Evolutionary conservation across 2,329 filamentous ascomycete genomes (phyloP), one percentile per base, ranked within the genome.

Genomic region (Beauveria sp.): DNA sequence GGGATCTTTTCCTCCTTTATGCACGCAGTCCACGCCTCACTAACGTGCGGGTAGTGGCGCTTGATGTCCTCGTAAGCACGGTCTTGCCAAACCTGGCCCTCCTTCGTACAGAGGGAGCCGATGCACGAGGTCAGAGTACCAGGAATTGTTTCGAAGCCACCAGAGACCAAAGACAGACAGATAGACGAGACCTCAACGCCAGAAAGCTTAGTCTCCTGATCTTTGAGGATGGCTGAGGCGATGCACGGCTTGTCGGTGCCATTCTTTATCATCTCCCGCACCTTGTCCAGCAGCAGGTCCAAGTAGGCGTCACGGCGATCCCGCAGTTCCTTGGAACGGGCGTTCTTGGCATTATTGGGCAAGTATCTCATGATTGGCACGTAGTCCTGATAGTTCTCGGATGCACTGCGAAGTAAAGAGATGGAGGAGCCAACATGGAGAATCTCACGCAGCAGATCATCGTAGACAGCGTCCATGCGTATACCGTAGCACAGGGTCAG

Each of bases 401-500:
- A 80, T 0, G 80, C 79, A 59, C 75, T 79, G 5, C 80, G 74
- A 2, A 83, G 68, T 1, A 82, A 71, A 2, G 74, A 43, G 16
- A 43, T 43, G 18, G 40, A 16, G 14, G 40, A 43, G 18, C 40
- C 40, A 43, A 78, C 53, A 83, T 83, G 0, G 79, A 79, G 80
- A 83, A 83, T 1, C 80, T 76, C 45, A 82, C 81, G 0, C 80
- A 80, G 57, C 83, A 83, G 66, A 79, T 82, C 1, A 83, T 73
- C 0, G 80, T 83, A 24, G 12, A 48, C 20, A 83, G 69, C 0
- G 80, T 83, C 0, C 80, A 83, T 68, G 83, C 83, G 9, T 83
- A 71, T 48, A 20, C 45, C 45, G 20, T 22, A 48, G 45, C 45
- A 22, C n/a, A 20, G 20, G 5, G 45, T 48, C n/a, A 48, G 45